Base-by-base conservation (phyloP, 345 rosid genomes). In the Punica granatum region DNA sequence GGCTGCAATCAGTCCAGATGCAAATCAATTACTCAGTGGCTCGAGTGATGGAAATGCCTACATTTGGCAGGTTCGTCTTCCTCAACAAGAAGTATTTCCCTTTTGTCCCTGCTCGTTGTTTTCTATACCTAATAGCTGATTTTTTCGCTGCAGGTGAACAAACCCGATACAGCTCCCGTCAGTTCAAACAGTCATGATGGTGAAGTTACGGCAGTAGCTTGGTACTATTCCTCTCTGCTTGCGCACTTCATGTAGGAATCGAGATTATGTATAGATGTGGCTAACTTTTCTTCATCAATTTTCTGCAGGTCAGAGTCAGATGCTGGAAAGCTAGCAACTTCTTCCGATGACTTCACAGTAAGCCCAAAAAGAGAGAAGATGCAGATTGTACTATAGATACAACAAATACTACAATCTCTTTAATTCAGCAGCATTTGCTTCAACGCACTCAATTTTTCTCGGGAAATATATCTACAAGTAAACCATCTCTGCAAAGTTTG, bases 1-100 rank as follows among this genome's bases (percentile, higher is more conserved):
- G 99, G 80, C 96, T n/a, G 81, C 80, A 70, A 94, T 94, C 68
- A 91, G 98, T 81, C 93, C 96, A 41, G 93, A 91, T 83, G 96
- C 89, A 18, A 79, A 80, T 75, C 74, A 83, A 59, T 63, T 94
- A 75, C 83, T 90, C 66, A 86, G 99, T 59, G 98, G 99, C 65
- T 94, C 98, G 32, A 89, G 98, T 58, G 88, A 94, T 66, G 90
- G 97, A 64, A 82, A 85, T 51, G 93, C 87, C 67, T 87, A 84
- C 79, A 69, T 94, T 63, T 94, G 97, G 98, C 91, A 91, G 97
- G 99, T 94, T 35, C 32, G 69, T 56, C 64, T 74, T 67, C 74
- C 25, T 43, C 37, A 16, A 26, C 0, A 32, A 11, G 13, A 15
- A 8, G 68, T 43, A 30, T 65, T 34, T 65, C 32, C 18, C 12